Evolutionary conservation across 805 yeast genomes (phyloP).

Genomic region (Debaryomyces castellii): DNA sequence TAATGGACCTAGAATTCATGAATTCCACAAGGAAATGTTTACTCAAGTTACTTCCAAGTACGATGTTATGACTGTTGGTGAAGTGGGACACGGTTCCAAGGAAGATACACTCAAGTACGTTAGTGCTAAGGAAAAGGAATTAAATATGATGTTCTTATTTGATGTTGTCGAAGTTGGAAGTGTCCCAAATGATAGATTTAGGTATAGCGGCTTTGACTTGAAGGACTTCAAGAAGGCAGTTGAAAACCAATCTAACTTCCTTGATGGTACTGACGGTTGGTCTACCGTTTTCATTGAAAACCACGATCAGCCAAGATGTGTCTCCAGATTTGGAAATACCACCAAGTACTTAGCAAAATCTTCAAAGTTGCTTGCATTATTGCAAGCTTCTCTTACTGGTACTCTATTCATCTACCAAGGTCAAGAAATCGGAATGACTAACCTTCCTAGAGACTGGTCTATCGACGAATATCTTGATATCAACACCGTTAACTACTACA

Average conservation of each 20-base stretch:
- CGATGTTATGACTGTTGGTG: constrained; percentile 59
- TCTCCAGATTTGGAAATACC: constrained; percentile 51
- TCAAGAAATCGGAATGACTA: constrained; percentile 59
- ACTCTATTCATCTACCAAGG: constrained; percentile 60
- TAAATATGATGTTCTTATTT: constrained; percentile 37
- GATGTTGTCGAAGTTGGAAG: constrained; percentile 38
- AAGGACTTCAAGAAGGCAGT: constrained; percentile 43
- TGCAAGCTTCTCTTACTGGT: constrained; percentile 50
- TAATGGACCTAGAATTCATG: constrained; percentile 58
- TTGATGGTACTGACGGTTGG: constrained; percentile 56
- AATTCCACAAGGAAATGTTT: constrained; percentile 54
- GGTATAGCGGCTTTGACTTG: constrained; percentile 30
- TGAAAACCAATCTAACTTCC: constrained; percentile 31
- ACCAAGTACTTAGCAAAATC: constrained; percentile 34
- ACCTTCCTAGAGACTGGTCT: constrained; percentile 46
- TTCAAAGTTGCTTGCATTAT: constrained; percentile 48
- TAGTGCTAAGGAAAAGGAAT: constrained; percentile 34
- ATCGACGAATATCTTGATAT: constrained; percentile 52
- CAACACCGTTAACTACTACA: constrained; percentile 43
- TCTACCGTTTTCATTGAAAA: constrained; percentile 54
- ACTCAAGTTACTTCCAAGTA: constrained; percentile 41
- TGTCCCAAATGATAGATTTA: constrained; percentile 33
- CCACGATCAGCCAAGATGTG: constrained; percentile 58
- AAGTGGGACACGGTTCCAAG: constrained; percentile 44
- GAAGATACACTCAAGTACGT: constrained; percentile 46